Base-by-base conservation (phyloP, 441 rosid species). In the Euphorbia celastroides region DNA sequence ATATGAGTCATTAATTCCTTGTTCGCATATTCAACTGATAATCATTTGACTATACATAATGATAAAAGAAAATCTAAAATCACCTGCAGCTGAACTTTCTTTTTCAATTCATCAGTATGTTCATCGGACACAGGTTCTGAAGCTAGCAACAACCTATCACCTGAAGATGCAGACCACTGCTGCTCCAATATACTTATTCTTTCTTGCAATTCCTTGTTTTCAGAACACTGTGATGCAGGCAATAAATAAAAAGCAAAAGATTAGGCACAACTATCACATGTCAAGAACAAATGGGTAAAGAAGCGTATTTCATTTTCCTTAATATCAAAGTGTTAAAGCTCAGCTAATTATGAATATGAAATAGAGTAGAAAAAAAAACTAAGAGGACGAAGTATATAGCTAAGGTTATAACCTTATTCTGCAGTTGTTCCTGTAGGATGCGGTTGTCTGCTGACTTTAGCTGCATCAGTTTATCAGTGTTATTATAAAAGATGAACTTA, bases 391-490 rank as follows among this genome's bases (percentile, higher is more conserved):
- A 22, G 52, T 46, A 54, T 30, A 28, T 62, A 31, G 62, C 20
- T 64, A 63, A 22, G 9, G 54, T 27, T 23, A 70, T 17, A 28
- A 93, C 98, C 97, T 93, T 93, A 72, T 81, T 67, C 75, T 88
- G 96, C 75, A 93, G 74, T 71, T 93, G 98, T 68, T 93, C 98
- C 79, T 90, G 98, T 64, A 93, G 94, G 70, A 93, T 81, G 54
- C 96, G 93, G 72, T 93, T 93, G 74, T 93, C 98, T 50, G 97
- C 98, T 57, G 97, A 76, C 82, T 86, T 93, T 70, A 93, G 77
- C 98, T 93, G 90, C 79, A 77, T 54, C 51, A 73, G 56, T 70
- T 66, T 66, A 52, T 17, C 70, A 79, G 69, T 34, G 38, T 34
- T 9, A 34, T 34, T 34, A 34, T n/a, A 34, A 31, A 62, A 41